A percentile compares a stretch with the other conserved stretches of the same genome.
Evolutionary conservation across 805 yeast species (phyloP).

Genomic region (Candida ulmi): DNA sequence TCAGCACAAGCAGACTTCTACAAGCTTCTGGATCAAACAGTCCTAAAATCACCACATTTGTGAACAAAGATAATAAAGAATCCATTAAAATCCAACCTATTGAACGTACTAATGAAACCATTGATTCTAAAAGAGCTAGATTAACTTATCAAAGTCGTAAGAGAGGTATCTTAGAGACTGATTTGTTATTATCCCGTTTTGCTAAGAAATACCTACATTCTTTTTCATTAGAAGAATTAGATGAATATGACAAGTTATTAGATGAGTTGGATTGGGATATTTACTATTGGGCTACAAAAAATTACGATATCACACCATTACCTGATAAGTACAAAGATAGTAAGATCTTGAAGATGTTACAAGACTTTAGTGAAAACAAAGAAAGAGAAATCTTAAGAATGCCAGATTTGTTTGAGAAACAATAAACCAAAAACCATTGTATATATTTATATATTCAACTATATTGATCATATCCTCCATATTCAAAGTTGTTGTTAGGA

Average conservation of each 20-base stretch:
- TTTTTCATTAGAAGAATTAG: conserved; percentile 60
- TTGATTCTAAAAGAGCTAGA: conserved; percentile 78
- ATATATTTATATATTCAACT: conserved; percentile 11
- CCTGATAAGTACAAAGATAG: conserved; percentile 83
- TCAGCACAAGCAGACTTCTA: not conserved
- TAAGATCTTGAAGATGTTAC: conserved; percentile 55
- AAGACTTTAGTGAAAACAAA: conserved; percentile 68
- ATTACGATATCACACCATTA: conserved; percentile 73
- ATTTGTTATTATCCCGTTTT: conserved; percentile 75
- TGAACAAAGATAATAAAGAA: conserved; percentile 14
- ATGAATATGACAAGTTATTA: conserved; percentile 78
- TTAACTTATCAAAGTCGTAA: conserved; percentile 87
- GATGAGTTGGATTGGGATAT: conserved; percentile 99
- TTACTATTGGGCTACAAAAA: conserved; percentile 93
- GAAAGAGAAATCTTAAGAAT: conserved; percentile 73
- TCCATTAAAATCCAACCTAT: conserved; percentile 62
- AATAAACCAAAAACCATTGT: not conserved
- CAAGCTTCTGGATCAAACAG: conserved; percentile 6
- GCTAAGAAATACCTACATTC: conserved; percentile 65
- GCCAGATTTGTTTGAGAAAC: conserved; percentile 52
- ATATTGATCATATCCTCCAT: conserved; percentile 34
- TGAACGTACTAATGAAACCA: conserved; percentile 65
- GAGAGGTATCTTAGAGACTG: conserved; percentile 93
- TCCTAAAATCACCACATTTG: conserved; percentile 17
- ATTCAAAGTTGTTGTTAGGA: conserved; percentile 29